Base-by-base conservation (phyloP, 2,329 filamentous ascomycete genomes). In the Calonectria pauciramosa region DNA sequence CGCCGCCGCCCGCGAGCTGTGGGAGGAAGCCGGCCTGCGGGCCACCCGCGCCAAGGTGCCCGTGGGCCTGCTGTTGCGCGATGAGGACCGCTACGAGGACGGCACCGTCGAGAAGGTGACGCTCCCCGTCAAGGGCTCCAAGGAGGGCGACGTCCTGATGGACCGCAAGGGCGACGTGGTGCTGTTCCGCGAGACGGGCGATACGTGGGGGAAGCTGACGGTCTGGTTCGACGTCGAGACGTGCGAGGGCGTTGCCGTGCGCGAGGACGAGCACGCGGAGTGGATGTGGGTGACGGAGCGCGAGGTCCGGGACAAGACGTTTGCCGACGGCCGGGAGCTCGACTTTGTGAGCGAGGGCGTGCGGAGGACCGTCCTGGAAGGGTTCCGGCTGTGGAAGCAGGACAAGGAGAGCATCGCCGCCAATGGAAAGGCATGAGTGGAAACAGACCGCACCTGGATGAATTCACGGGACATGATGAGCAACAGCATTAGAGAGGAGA, bases 1-100 rank as follows among this genome's bases (percentile, higher is more conserved):
- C 34, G 80, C 76, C 30, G 80, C 79, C 2, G 85, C 84, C 8
- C 85, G 89, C 34, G 89, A 90, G 80, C 82, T 90, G 1, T 84
- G 82, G 80, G 89, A 90, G 76, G 88, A 90, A 77, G 80, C 87
- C 0, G 84, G 86, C 0, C 82, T 90, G 0, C 56, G 71, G 2
- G 84, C 83, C 8, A 77, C 70, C 1, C 70, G 71, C 9, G 81
- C 87, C 2, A 76, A 76, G 13, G 72, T 72, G 6, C 73, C 79
- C 1, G 78, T 83, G 2, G 75, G 79, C 1, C 51, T 80, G 49
- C 28, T 72, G 73, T 60, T 76, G 75, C 3, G 69, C 71, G 26
- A 26, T 47, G 23, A 32, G 14, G 49, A 52, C 1, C 47, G 64
- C 0, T 23, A 47, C 20, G 52, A 20, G 14, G 30, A 18, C 1